phyloP scores from a whole-genome alignment of 192 early-diverging fungal genomes.

The Coemansia umbellata region DNA sequence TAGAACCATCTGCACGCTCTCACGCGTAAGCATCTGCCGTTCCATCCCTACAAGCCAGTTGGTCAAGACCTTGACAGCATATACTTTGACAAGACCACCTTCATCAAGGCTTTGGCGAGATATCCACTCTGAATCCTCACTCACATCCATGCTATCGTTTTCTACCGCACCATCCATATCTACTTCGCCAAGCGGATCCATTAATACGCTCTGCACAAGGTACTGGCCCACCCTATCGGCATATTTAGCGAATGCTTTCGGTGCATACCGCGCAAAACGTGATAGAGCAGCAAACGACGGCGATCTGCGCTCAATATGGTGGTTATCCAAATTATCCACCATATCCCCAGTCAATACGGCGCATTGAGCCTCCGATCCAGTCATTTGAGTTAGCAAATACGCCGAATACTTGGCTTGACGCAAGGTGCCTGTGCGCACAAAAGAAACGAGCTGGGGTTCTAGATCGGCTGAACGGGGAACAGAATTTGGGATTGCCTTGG shows the following conservation, averaged over 20 bases:
- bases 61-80: constrained; percentile 57
- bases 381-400: constrained; percentile 63
- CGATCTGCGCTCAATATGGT: constrained; percentile 18
- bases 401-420: constrained; percentile 69
- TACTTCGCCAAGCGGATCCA: background rate
- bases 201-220: constrained; percentile 53
- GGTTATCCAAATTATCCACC: constrained; percentile 29
- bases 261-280: constrained; percentile 59
- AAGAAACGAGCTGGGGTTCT: constrained; percentile 42
- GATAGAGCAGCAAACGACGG: constrained; percentile 55
- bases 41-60: constrained; percentile 58
- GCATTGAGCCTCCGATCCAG: constrained; percentile 47
- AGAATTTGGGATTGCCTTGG: constrained; percentile 61
- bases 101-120: constrained; percentile 56
- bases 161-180: background rate
- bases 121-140: constrained; percentile 60
- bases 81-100: constrained; percentile 21
- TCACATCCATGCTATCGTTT: background rate
- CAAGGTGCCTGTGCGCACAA: constrained; percentile 55
- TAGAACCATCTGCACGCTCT: constrained; percentile 65
- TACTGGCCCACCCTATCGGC: constrained; percentile 53
- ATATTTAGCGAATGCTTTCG: constrained; percentile 54
- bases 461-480: constrained; percentile 31
- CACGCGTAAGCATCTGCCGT: constrained; percentile 44
- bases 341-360: constrained; percentile 50